Evolutionary conservation across 306 rosid species (phyloP), one percentile per base, ranked within the genome.

Genomic region (Vicia villosa): DNA sequence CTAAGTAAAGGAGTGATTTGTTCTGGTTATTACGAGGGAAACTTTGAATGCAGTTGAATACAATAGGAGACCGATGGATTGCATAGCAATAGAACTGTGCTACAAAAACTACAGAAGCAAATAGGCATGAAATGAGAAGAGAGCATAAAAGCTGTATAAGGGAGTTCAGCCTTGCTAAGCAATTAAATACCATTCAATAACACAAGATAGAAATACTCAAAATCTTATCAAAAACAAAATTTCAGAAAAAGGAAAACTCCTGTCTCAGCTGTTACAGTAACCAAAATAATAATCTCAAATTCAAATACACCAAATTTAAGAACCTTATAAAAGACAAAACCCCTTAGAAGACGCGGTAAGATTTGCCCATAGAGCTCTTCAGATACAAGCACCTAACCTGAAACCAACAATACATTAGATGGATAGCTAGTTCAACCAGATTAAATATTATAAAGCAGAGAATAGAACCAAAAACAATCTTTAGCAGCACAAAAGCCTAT

Each of bases 301-400:
- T 17, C 41, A 65, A 16, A 62, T 42, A 64, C 47, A 16, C 12
- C n/a, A 24, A 22, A 51, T 12, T 21, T 12, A 52, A 70, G 14
- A 19, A 37, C 55, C 37, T 32, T 32, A 0, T 5, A 5, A 32
- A 32, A 1, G 10, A 1, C 38, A 1, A 7, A 32, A 14, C 30
- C 19, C 0, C 26, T 73, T 40, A 81, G 50, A 81, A 81, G 37
- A 81, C 82, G 0, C 85, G 82, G 67, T 77, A 63, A 0, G 85
- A 77, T 22, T 77, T 77, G 17, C 85, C 85, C 85, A 81, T 81
- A 5, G 77, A 73, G 28, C 85, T 81, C 80, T 81, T 81, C 80
- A 81, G 74, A 47, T 73, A 81, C 71, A 81, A 56, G 67, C 85
- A 81, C 54, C 85, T 46, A 41, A 81, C 85, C 85, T 81, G 85